phyloP scores from a whole-genome alignment of 2,329 filamentous ascomycete species.

The Fusarium cicatricum region DNA sequence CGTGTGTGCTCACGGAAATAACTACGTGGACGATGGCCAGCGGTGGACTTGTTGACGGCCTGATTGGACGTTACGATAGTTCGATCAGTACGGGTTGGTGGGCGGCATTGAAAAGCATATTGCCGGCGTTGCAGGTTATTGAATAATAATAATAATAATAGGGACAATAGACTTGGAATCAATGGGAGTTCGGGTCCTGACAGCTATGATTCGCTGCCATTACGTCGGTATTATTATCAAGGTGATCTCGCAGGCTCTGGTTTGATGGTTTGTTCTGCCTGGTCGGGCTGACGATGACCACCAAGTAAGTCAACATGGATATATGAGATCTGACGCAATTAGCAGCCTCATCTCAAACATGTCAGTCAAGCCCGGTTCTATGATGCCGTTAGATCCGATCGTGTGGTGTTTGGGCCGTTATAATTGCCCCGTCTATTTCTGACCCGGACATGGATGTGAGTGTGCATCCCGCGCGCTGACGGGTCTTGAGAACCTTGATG shows the following conservation, averaged over 20 bases:
- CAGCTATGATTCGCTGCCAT: not conserved
- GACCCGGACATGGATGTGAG: slow-evolving; percentile 5
- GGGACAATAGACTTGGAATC: slow-evolving; percentile 9
- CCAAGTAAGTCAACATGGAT: not conserved
- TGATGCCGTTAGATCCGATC: slow-evolving; percentile 38
- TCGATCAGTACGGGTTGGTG: not conserved
- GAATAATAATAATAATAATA: not conserved
- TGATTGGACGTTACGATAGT: not conserved
- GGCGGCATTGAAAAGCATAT: slow-evolving; percentile 20
- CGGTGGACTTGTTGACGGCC: not conserved
- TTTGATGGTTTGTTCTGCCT: not conserved
- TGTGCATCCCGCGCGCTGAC: slow-evolving; percentile 6
- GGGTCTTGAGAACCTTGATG: slow-evolving; percentile 41
- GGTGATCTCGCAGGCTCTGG: not conserved
- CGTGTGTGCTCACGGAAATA: slow-evolving; percentile 10
- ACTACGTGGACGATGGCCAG: not conserved
- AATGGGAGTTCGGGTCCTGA: not conserved
- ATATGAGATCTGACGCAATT: slow-evolving; percentile 5
- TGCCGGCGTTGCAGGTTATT: slow-evolving; percentile 23
- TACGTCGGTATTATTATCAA: not conserved
- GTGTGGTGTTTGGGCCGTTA: slow-evolving; percentile 12
- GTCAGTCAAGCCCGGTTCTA: not conserved
- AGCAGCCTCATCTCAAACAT: not conserved
- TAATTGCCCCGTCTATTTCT: slow-evolving; percentile 15
- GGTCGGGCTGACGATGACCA: not conserved